A percentile compares a stretch with the other conserved stretches of the same genome.
Conservation (phyloP, 2,329 filamentous ascomycete species). For the Neocatenulostroma microsporum region DNA sequence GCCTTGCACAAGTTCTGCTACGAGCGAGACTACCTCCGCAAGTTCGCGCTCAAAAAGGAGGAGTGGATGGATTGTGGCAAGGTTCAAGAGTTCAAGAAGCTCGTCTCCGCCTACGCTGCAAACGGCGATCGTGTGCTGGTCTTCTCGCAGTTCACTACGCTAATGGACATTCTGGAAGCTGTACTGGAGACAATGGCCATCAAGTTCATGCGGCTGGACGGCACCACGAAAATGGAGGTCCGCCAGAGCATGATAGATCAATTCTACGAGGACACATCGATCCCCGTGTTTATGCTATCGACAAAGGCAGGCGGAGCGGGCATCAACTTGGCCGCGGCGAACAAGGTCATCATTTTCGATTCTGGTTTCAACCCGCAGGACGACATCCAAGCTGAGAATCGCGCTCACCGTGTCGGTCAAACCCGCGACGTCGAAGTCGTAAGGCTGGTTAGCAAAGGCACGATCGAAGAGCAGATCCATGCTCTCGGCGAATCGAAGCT, state of each 20-base stretch:
- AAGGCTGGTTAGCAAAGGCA: slow-evolving; percentile 68
- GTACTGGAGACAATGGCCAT: slow-evolving; percentile 68
- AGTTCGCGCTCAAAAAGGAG: slow-evolving; percentile 51
- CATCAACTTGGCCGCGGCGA: slow-evolving; percentile 90
- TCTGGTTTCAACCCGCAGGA: slow-evolving; percentile 97
- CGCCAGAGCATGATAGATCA: slow-evolving; percentile 83
- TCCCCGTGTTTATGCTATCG: slow-evolving; percentile 85
- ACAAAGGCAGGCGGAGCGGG: slow-evolving; percentile 95
- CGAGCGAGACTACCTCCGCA: slow-evolving; percentile 46
- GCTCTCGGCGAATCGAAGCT: slow-evolving; percentile 88
- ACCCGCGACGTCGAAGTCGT: slow-evolving; percentile 84
- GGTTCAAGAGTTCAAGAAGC: slow-evolving; percentile 67
- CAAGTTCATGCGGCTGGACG: slow-evolving; percentile 77
- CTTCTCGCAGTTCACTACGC: slow-evolving; percentile 87
- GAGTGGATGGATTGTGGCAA: slow-evolving; percentile 70
- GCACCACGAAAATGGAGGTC: slow-evolving; percentile 69
- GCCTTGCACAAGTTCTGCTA: slow-evolving; percentile 53
- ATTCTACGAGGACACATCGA: slow-evolving; percentile 66
- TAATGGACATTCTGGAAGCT: slow-evolving; percentile 82
- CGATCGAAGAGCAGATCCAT: slow-evolving; percentile 90
- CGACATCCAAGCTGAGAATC: slow-evolving; percentile 93
- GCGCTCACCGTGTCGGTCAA: slow-evolving; percentile 87
- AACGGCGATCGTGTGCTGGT: slow-evolving; percentile 83
- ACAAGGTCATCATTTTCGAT: slow-evolving; percentile 97
- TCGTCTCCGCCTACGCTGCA: slow-evolving; percentile 63